A percentile compares a stretch with the other conserved stretches of the same genome.
Evolutionary conservation across 1,284 basidiomycete species (phyloP).

Genomic region (Spongispora temasekensis): DNA sequence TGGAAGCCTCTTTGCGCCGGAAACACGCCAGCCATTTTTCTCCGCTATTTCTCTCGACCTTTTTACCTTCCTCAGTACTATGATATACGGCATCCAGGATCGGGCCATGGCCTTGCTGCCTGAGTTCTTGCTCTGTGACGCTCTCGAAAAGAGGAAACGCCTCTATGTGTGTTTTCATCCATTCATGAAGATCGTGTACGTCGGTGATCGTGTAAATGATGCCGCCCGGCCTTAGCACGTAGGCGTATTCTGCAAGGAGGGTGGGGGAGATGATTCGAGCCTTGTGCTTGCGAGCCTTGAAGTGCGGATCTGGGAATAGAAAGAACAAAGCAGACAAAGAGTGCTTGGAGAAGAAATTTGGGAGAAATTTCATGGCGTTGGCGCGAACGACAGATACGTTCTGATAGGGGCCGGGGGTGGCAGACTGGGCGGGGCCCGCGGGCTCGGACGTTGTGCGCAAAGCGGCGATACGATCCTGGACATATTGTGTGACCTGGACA

Average conservation of each 20-base stretch:
- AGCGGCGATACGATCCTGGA: constrained; percentile 91
- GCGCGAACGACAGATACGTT: constrained; percentile 95
- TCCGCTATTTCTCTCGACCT: constrained; percentile 91
- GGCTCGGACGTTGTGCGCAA: constrained; percentile 71
- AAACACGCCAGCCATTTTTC: constrained; percentile 91
- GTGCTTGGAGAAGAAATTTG: constrained; percentile 93
- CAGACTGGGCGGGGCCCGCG: constrained; percentile 24
- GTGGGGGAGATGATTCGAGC: constrained; percentile 97
- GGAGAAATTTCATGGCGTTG: constrained; percentile 99
- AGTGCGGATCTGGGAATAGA: constrained; percentile 98
- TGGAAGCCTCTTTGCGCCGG: constrained; percentile 54
- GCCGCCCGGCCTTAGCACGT: constrained; percentile 87
- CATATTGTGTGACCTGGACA: constrained; percentile 95
- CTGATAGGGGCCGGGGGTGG: constrained; percentile 58
- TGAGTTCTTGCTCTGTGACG: constrained; percentile 76
- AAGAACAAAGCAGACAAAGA: constrained; percentile 96
- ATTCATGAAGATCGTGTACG: constrained; percentile 90
- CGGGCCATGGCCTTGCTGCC: constrained; percentile 66
- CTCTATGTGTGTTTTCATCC: constrained; percentile 92
- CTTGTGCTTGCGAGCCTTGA: constrained; percentile 98
- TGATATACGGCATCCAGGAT: constrained; percentile 81
- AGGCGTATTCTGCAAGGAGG: constrained; percentile 93
- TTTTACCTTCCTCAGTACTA: constrained; percentile 95
- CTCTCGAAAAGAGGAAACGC: constrained; percentile 87
- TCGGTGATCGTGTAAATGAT: constrained; percentile 99